Evolutionary conservation across 371 early-diverging fungal genomes (phyloP).

Genomic region (Mortierella sp.): DNA sequence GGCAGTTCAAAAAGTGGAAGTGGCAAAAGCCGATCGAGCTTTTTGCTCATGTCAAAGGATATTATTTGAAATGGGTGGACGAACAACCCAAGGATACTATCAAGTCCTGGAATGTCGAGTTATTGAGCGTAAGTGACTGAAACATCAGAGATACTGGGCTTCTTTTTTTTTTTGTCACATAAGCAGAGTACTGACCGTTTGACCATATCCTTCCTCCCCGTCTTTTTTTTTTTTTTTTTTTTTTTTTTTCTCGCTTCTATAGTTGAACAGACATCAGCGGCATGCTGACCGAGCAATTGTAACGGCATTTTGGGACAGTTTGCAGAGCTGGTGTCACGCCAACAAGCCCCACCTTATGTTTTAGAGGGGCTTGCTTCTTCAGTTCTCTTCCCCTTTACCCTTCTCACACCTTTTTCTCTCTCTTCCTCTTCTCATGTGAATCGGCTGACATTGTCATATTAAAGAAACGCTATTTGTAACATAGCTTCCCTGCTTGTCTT

Average conservation of each 20-base stretch:
- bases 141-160: not conserved
- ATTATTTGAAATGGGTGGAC: conserved; percentile 82
- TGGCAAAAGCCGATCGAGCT: conserved; percentile 85
- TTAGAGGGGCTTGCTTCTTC: too few relatives aligned
- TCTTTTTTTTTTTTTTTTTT: not conserved
- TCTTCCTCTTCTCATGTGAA: too few relatives aligned
- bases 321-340: conserved; percentile 73
- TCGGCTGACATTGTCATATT: too few relatives aligned
- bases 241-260: not conserved
- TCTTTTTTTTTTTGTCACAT: conserved; percentile 1
- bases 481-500: too few relatives aligned
- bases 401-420: too few relatives aligned
- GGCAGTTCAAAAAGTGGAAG: conserved; percentile 95
- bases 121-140: conserved; percentile 69
- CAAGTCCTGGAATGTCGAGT: conserved; percentile 78
- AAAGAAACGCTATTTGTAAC: too few relatives aligned
- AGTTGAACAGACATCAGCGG: conserved; percentile 80
- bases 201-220: not conserved
- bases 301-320: conserved; percentile 78
- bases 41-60: conserved; percentile 83
- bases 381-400: too few relatives aligned
- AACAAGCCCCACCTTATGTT: conserved; percentile 65
- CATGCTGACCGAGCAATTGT: conserved; percentile 82
- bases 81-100: conserved; percentile 70
- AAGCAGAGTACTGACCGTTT: not conserved